Conservation (phyloP, 805 yeast species). For the Grigorovia jiainica region DNA sequence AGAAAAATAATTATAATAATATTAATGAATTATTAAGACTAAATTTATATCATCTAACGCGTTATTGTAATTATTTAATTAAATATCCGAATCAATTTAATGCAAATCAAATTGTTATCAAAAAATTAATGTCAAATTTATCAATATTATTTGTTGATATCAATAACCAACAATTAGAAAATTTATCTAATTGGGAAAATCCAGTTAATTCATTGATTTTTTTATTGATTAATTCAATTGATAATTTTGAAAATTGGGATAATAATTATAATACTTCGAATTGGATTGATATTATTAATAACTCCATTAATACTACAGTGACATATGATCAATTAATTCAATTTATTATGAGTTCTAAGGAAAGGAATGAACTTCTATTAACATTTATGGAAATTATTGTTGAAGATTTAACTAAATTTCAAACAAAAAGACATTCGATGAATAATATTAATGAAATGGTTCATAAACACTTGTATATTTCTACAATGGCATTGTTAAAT, state of each 20-base stretch:
- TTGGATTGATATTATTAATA: not conserved
- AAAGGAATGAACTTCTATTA: constrained; percentile 18
- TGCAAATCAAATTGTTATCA: constrained; percentile 16
- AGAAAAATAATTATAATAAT: not conserved
- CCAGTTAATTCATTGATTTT: constrained; percentile 24
- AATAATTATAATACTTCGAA: constrained; percentile 1
- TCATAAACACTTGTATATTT: constrained; percentile 26
- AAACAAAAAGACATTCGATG: constrained; percentile 19
- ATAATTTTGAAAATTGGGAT: constrained; percentile 10
- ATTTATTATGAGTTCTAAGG: constrained; percentile 14
- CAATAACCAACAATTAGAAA: constrained; percentile 11
- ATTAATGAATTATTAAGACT: constrained; percentile 12
- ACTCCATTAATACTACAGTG: constrained; percentile 11
- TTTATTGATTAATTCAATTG: constrained; percentile 7
- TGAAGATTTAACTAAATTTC: constrained; percentile 27
- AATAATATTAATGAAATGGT: constrained; percentile 23
- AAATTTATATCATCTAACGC: constrained; percentile 20
- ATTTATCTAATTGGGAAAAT: constrained; percentile 21
- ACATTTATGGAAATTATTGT: constrained; percentile 26
- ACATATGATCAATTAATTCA: constrained; percentile 19
- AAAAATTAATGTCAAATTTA: constrained; percentile 28
- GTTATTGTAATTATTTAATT: constrained; percentile 10
- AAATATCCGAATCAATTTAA: constrained; percentile 8
- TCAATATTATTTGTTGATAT: constrained; percentile 24
- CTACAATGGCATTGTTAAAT: constrained; percentile 25